Conservation (phyloP, 176 grass and related monocot genomes). For the Pontederia paniculata region DNA sequence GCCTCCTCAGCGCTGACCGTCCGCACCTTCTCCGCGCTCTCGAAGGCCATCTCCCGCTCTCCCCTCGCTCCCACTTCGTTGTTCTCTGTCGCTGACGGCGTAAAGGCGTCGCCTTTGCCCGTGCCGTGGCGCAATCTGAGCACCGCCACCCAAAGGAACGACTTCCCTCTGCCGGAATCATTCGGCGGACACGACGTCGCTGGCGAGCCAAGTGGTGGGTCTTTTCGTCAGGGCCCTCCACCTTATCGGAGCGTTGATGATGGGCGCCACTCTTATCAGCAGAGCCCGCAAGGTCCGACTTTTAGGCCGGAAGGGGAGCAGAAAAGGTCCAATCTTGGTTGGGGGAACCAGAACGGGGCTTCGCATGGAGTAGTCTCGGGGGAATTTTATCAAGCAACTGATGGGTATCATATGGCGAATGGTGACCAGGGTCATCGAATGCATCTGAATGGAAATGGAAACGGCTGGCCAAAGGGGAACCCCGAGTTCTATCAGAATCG, state of each 20-base stretch:
- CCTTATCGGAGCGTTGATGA: not conserved
- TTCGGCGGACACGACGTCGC: not conserved
- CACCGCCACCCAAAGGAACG: conserved; percentile 5
- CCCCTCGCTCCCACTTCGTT: not conserved
- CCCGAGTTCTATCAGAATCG: not conserved
- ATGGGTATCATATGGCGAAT: not conserved
- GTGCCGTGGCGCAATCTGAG: not conserved
- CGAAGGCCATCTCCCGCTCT: not conserved
- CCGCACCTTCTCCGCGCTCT: not conserved
- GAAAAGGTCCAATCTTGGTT: not conserved
- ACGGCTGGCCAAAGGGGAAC: not conserved
- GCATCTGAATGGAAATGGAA: not conserved
- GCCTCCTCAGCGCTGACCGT: not conserved
- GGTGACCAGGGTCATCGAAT: not conserved
- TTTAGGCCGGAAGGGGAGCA: not conserved
- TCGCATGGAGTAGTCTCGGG: not conserved
- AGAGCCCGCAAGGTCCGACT: not conserved
- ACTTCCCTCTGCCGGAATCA: not conserved
- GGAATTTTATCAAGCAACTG: not conserved
- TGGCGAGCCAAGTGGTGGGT: not conserved
- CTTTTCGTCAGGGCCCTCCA: not conserved
- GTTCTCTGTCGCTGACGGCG: not conserved
- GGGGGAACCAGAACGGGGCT: not conserved
- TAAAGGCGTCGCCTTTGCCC: not conserved
- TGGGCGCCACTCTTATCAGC: not conserved